These are phyloP conservation scores for Claviceps digitariae DNA, from an alignment of 2,329 filamentous ascomycete species.

Conservation along the genomic window DNA sequence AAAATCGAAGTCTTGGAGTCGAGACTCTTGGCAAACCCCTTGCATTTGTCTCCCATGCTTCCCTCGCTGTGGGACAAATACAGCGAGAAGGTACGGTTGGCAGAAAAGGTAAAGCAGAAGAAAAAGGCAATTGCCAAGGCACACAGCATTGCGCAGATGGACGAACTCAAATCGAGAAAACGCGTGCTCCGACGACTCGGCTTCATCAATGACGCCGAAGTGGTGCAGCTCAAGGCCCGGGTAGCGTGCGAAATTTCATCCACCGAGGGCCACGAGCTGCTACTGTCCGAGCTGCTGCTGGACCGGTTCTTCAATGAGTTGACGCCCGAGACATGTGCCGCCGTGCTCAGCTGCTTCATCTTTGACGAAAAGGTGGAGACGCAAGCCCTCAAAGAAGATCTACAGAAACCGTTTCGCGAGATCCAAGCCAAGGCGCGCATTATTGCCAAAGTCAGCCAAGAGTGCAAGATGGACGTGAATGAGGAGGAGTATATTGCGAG, in stretches of 20 bases:
- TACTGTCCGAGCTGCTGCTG: constrained; percentile 86
- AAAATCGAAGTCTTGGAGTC: constrained; percentile 98
- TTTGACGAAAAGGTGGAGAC: constrained; percentile 93
- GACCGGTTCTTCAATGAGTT: constrained; percentile 98
- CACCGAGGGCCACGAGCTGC: constrained; percentile 75
- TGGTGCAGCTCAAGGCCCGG: constrained; percentile 91
- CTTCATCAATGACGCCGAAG: constrained; percentile 91
- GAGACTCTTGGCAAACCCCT: constrained; percentile 71
- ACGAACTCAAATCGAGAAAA: constrained; percentile 93
- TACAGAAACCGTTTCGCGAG: constrained; percentile 73
- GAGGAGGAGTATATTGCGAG: constrained; percentile 85
- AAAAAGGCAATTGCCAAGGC: constrained; percentile 81
- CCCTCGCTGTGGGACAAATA: constrained; percentile 81
- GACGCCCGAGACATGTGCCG: constrained; percentile 72
- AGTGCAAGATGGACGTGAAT: constrained; percentile 87
- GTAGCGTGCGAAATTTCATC: constrained; percentile 97
- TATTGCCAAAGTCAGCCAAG: constrained; percentile 85
- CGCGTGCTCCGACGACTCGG: constrained; percentile 84
- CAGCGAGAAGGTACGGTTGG: constrained; percentile 60
- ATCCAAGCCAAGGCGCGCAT: constrained; percentile 77
- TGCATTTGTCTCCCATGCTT: constrained; percentile 80
- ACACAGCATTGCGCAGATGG: constrained; percentile 79
- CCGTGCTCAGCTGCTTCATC: constrained; percentile 85
- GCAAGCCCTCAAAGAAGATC: constrained; percentile 63
- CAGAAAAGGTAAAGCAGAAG: constrained; percentile 68